These are phyloP conservation scores for Ampelomyces quisqualis DNA, from an alignment of 2,329 filamentous ascomycete species.

Conservation along the genomic window DNA sequence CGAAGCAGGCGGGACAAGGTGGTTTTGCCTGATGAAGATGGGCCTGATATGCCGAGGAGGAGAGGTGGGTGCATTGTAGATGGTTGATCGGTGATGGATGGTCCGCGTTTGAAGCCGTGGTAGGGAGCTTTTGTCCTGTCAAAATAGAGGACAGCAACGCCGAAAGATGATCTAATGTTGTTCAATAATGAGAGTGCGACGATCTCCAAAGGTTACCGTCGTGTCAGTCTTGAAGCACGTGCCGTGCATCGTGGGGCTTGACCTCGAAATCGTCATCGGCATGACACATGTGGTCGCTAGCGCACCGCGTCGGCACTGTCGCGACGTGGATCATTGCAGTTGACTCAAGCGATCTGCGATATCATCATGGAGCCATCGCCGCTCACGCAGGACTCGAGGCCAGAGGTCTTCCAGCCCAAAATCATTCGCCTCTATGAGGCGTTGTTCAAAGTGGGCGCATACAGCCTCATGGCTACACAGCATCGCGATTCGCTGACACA, in stretches of 20 bases:
- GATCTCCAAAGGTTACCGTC: too few relatives aligned
- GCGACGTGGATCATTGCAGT: not conserved
- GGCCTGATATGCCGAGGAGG: slow-evolving; percentile 81
- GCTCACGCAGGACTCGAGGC: slow-evolving; percentile 86
- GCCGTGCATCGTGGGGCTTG: slow-evolving; percentile 12
- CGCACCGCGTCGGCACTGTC: slow-evolving; percentile 2
- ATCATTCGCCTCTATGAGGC: slow-evolving; percentile 86
- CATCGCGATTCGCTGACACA: slow-evolving; percentile 15
- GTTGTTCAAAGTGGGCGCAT: slow-evolving; percentile 63
- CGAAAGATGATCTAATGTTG: too few relatives aligned
- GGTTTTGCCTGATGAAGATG: slow-evolving; percentile 92
- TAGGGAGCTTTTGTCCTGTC: not conserved
- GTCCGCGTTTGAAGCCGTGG: not conserved
- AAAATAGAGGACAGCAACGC: too few relatives aligned
- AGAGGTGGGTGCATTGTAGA: slow-evolving; percentile 46
- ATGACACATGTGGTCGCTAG: slow-evolving; percentile 1
- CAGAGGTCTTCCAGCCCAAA: slow-evolving; percentile 90
- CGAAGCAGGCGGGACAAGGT: slow-evolving; percentile 83
- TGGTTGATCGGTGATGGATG: not conserved
- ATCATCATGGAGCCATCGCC: slow-evolving; percentile 79
- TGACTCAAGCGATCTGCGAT: not conserved
- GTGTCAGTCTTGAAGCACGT: too few relatives aligned
- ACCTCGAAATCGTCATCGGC: slow-evolving; percentile 9
- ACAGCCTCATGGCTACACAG: not conserved
- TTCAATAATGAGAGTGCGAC: too few relatives aligned